Evolutionary conservation across 139 green algal genomes (phyloP).

Genomic region (Tetraselmis striata): DNA sequence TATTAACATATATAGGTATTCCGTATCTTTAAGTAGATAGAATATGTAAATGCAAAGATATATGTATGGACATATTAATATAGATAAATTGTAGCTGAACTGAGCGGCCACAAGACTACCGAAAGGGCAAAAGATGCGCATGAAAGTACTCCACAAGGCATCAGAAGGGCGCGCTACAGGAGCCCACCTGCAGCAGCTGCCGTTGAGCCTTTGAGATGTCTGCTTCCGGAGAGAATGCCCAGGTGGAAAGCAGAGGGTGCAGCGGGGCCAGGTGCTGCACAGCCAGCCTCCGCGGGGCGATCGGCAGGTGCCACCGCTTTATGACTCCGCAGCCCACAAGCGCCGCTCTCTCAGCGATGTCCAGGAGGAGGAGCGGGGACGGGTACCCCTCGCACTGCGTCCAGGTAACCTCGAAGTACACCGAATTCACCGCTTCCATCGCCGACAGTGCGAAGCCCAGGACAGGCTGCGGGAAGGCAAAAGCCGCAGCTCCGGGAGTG

Average conservation of each 20-base stretch:
- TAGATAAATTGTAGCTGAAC: no score
- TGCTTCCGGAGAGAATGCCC: not conserved
- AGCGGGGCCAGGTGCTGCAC: not conserved
- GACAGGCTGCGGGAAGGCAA: not conserved
- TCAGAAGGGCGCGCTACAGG: no score
- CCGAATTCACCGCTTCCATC: not conserved
- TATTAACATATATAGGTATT: no score
- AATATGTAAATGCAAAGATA: no score
- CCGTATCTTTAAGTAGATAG: no score
- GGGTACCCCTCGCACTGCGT: not conserved
- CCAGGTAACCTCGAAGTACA: not conserved
- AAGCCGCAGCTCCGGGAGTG: not conserved
- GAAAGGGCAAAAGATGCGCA: no score
- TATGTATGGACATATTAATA: no score
- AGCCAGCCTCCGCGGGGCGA: not conserved
- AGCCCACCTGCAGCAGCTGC: no score
- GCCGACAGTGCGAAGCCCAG: not conserved
- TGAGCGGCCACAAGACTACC: no score
- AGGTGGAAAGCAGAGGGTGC: not conserved
- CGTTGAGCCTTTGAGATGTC: not conserved
- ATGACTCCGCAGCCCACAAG: not conserved
- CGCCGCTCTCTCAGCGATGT: not conserved
- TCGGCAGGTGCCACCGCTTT: not conserved
- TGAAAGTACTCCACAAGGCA: no score
- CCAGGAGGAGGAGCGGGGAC: not conserved